Conservation (phyloP, 192 early-diverging fungal genomes). For the Funneliformis geosporum region DNA sequence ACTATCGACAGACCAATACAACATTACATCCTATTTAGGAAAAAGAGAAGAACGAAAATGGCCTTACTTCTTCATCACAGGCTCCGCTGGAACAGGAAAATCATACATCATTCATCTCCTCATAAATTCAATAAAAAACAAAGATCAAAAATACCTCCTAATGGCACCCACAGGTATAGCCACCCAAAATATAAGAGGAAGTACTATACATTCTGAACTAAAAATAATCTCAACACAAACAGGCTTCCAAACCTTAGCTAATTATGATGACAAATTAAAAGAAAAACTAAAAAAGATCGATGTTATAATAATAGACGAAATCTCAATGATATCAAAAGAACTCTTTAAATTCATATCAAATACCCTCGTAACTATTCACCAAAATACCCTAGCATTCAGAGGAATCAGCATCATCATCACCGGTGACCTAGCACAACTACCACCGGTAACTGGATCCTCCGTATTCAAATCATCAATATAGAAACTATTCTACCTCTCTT, state of each 20-base stretch:
- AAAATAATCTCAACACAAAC: too few relatives aligned
- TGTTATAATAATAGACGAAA: too few relatives aligned
- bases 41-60: neutral
- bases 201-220: neutral
- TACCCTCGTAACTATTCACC: neutral
- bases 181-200: neutral
- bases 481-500: neutral
- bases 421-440: neutral
- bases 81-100: constrained; percentile 3
- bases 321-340: too few relatives aligned
- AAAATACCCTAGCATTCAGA: neutral
- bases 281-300: too few relatives aligned
- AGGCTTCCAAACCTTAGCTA: too few relatives aligned
- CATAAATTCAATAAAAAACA: neutral
- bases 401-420: constrained; percentile 1
- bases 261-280: too few relatives aligned
- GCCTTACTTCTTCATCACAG: neutral
- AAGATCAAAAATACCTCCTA: neutral
- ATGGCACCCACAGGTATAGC: neutral
- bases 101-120: neutral
- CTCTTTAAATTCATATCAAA: neutral
- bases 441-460: too few relatives aligned
- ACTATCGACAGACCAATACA: neutral
- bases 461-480: neutral
- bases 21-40: neutral